A percentile compares a stretch with the other conserved stretches of the same genome.
Conservation (phyloP, 2,329 filamentous ascomycete species). For the Fusarium sp. region DNA sequence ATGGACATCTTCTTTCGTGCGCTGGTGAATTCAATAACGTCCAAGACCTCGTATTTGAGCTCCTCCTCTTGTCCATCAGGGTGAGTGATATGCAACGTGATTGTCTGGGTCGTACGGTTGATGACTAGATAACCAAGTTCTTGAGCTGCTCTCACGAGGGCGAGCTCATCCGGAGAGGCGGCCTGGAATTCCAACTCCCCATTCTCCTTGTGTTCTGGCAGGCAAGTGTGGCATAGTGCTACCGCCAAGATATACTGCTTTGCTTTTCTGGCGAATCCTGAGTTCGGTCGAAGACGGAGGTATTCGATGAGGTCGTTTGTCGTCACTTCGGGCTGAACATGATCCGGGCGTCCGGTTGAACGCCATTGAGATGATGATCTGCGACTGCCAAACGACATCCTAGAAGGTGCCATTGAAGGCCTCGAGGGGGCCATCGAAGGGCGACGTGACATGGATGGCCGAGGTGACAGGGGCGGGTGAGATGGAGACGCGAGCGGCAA, state of each 20-base stretch:
- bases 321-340: constrained; percentile 67
- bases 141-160: constrained; percentile 84
- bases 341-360: constrained; percentile 61
- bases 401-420: constrained; percentile 44
- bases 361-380: constrained; percentile 64
- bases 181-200: constrained; percentile 86
- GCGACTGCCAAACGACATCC: constrained; percentile 48
- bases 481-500: constrained; percentile 44
- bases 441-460: constrained; percentile 34
- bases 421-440: constrained; percentile 46
- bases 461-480: constrained; percentile 46
- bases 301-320: constrained; percentile 84
- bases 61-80: constrained; percentile 55
- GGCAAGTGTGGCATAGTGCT: constrained; percentile 90
- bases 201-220: constrained; percentile 78
- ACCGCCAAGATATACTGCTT: constrained; percentile 86
- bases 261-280: constrained; percentile 81
- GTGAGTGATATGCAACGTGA: constrained; percentile 64
- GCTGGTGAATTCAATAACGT: constrained; percentile 92
- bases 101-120: constrained; percentile 77
- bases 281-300: constrained; percentile 79
- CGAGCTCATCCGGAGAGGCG: constrained; percentile 90
- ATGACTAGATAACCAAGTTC: constrained; percentile 85
- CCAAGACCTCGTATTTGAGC: constrained; percentile 82
- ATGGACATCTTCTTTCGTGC: constrained; percentile 92